A percentile compares a stretch with the other conserved stretches of the same genome.
These are phyloP conservation scores for Colletotrichum euphorbiae DNA, from an alignment of 2,329 filamentous ascomycete genomes.

Conservation along the genomic window DNA sequence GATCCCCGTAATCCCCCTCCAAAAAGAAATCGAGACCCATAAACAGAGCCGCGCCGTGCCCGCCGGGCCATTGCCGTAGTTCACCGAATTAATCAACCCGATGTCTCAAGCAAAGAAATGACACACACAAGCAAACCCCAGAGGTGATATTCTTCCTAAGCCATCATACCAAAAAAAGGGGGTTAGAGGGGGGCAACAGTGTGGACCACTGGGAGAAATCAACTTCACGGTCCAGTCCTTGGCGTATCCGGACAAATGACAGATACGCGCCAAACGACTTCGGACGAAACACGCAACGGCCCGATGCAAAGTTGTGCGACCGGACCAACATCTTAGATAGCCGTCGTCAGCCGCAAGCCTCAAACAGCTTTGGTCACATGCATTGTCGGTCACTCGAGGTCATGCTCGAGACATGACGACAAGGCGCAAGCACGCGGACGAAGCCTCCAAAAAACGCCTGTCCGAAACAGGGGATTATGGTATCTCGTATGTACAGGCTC, in stretches of 20 bases:
- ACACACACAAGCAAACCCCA: no score
- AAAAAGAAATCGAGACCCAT: no score
- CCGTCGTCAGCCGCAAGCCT: not conserved
- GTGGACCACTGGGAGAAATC: no score
- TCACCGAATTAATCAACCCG: no score
- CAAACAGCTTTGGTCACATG: not conserved
- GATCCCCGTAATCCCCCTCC: no score
- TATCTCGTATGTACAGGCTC: slow-evolving; percentile 41
- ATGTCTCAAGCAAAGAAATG: no score
- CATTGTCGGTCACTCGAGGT: no score
- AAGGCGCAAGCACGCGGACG: not conserved
- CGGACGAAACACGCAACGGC: slow-evolving; percentile 32
- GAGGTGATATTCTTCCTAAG: no score
- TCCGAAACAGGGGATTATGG: slow-evolving; percentile 40
- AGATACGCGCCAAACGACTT: not conserved
- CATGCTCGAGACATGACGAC: not conserved
- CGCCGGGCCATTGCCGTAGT: no score
- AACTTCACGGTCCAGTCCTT: not conserved
- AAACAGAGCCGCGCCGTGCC: no score
- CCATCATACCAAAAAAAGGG: no score
- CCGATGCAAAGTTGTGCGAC: slow-evolving; percentile 7
- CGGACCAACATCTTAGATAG: not conserved
- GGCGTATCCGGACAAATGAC: not conserved
- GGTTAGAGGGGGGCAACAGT: no score
- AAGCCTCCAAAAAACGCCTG: slow-evolving; percentile 26